phyloP scores from a whole-genome alignment of 768 basidiomycete species.

The Mrakia blollopis region DNA sequence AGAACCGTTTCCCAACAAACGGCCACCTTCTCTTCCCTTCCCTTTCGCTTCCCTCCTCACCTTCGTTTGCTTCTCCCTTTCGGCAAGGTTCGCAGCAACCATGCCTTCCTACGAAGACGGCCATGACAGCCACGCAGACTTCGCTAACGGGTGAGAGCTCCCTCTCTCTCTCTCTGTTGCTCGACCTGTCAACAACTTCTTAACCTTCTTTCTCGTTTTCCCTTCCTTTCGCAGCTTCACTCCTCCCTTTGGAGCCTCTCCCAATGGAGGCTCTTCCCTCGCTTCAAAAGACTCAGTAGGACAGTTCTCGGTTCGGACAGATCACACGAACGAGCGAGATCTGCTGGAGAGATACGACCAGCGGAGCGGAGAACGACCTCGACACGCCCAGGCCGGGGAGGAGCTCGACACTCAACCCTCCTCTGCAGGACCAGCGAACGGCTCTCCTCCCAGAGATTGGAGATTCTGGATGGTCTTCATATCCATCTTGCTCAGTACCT shows the following conservation, averaged over 20 bases:
- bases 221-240: background rate
- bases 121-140: too few species aligned
- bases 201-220: background rate
- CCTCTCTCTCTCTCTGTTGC: too few species aligned
- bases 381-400: background rate
- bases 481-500: constrained; percentile 31
- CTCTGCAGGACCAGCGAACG: background rate
- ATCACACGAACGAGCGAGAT: background rate
- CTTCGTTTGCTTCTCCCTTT: too few species aligned
- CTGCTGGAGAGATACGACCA: background rate
- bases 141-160: too few species aligned
- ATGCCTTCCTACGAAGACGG: too few species aligned
- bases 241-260: background rate
- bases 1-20: too few species aligned
- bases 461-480: constrained; percentile 31
- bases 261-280: background rate
- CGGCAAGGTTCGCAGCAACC: too few species aligned
- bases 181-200: background rate
- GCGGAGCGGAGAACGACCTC: background rate
- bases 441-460: constrained; percentile 8
- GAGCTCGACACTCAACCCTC: background rate
- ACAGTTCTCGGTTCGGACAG: background rate
- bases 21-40: too few species aligned
- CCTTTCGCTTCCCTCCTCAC: too few species aligned
- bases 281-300: background rate